Evolutionary conservation across 176 grass and related monocot genomes (phyloP).

Genomic region (Oryza punctata): DNA sequence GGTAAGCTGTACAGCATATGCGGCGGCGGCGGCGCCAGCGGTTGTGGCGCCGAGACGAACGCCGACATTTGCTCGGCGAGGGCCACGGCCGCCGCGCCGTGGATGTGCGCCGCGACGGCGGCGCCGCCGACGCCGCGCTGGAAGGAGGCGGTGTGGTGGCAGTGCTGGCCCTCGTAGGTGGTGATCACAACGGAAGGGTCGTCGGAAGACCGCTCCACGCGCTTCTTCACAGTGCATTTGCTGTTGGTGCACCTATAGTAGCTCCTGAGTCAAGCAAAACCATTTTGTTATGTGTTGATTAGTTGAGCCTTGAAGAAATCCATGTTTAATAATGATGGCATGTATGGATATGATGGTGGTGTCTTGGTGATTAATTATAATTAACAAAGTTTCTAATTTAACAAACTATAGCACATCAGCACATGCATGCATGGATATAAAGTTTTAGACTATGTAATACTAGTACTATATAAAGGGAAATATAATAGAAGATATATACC

Average conservation of each 20-base stretch:
- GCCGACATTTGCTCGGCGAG: constrained; percentile 50
- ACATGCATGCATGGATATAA: not conserved
- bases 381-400: not conserved
- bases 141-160: constrained; percentile 60
- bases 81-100: constrained; percentile 40
- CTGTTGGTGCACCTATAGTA: constrained; percentile 91
- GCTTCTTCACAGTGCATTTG: constrained; percentile 93
- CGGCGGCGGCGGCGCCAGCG: not conserved
- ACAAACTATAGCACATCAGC: not conserved
- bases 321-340: not conserved
- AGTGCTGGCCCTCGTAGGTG: constrained; percentile 96
- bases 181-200: constrained; percentile 84
- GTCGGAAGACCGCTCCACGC: constrained; percentile 77
- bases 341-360: not conserved
- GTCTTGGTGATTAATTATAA: not conserved
- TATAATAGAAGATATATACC: too few species aligned
- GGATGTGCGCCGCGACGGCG: constrained; percentile 17
- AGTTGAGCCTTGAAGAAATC: not conserved
- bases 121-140: constrained; percentile 28
- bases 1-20: constrained; percentile 37
- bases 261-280: constrained; percentile 53
- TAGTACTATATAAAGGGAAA: too few species aligned
- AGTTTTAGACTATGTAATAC: not conserved
- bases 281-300: not conserved
- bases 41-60: constrained; percentile 11